A percentile compares a stretch with the other conserved stretches of the same genome.
phyloP scores from a whole-genome alignment of 2,329 filamentous ascomycete species.

The Bipolaris cookei region DNA sequence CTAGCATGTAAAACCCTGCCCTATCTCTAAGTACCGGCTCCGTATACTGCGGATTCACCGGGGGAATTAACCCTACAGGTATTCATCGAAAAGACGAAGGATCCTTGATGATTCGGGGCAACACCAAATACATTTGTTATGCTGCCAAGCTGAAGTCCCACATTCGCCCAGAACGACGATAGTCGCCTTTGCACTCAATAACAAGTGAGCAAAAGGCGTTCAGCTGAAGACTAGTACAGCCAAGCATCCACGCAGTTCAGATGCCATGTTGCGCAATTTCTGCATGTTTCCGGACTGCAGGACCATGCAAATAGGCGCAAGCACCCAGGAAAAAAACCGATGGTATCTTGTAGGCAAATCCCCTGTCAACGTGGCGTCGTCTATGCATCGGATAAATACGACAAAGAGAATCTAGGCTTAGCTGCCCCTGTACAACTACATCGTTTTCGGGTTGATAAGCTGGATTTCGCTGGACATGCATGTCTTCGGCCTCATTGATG shows the following conservation, averaged over 20 bases:
- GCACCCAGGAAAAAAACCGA: not conserved
- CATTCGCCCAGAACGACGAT: not conserved
- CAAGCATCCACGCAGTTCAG: not conserved
- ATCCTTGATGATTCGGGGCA: not conserved
- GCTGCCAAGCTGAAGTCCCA: not conserved
- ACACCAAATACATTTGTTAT: not conserved
- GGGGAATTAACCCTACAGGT: not conserved
- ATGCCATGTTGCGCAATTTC: not conserved
- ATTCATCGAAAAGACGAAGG: not conserved
- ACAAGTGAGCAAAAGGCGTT: not conserved
- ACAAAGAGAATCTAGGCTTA: not conserved
- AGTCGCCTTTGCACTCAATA: not conserved
- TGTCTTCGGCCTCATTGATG: not conserved
- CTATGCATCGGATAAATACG: slow-evolving; percentile 10
- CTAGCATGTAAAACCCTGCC: no score
- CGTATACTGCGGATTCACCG: not conserved
- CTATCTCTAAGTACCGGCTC: not conserved
- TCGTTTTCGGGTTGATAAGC: not conserved
- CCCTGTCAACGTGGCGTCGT: not conserved
- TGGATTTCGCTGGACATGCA: slow-evolving; percentile 10
- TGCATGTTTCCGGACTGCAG: not conserved
- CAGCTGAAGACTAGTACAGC: not conserved
- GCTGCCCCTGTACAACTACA: slow-evolving; percentile 3
- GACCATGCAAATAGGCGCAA: not conserved
- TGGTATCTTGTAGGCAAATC: not conserved